A percentile compares a stretch with the other conserved stretches of the same genome.
Evolutionary conservation across 169 alveolate genomes (phyloP).

Genomic region (Cryptosporidium parvum): DNA sequence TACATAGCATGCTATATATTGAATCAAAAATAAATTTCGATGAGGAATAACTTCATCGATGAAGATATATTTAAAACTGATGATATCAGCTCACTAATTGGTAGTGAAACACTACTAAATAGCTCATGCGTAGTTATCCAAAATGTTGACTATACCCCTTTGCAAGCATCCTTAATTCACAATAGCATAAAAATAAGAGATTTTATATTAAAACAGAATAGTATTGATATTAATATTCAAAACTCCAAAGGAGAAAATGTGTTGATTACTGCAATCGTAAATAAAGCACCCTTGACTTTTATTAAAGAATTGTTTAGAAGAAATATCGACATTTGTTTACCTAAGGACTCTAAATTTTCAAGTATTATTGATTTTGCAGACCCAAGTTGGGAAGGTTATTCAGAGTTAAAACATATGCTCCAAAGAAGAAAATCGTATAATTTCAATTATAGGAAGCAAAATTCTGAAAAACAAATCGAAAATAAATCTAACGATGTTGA

Average conservation of each 20-base stretch:
- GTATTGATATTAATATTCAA: conserved; percentile 16
- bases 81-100: not conserved
- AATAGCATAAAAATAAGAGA: conserved; percentile 23
- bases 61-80: conserved; percentile 48
- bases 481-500: too few species aligned
- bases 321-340: conserved; percentile 23
- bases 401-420: conserved; percentile 25
- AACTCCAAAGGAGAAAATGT: conserved; percentile 49
- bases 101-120: not conserved
- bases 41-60: conserved; percentile 3
- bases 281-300: conserved; percentile 17
- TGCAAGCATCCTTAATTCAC: conserved; percentile 48
- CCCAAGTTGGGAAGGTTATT: conserved; percentile 44
- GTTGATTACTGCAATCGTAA: conserved; percentile 24
- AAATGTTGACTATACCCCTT: conserved; percentile 24
- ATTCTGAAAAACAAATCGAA: not conserved
- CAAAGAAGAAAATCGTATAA: conserved; percentile 7
- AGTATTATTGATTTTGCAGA: conserved; percentile 25
- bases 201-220: conserved; percentile 30
- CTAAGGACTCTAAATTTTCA: conserved; percentile 17
- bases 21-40: not conserved
- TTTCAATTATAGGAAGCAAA: not conserved
- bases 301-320: conserved; percentile 22
- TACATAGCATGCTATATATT: conserved; percentile 20
- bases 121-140: conserved; percentile 12